Evolutionary conservation across 108 stramenopile species (phyloP).

Genomic region (Epithemia pelagica): DNA sequence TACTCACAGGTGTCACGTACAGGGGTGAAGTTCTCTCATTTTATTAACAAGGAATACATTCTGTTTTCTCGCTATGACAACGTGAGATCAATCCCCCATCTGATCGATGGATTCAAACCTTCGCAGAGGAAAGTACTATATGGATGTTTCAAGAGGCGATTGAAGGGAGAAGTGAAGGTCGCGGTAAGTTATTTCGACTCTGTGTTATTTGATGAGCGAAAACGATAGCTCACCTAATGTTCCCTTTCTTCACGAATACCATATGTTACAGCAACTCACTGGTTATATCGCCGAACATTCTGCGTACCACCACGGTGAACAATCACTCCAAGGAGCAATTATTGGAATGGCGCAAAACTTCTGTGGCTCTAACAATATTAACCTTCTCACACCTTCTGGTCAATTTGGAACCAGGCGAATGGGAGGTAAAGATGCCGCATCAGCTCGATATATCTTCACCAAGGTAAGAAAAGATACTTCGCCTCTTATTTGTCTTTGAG

Average conservation of each 20-base stretch:
- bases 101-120: slow-evolving; percentile 98
- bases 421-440: slow-evolving; percentile 95
- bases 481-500: too few relatives aligned
- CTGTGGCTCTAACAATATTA: slow-evolving; percentile 96
- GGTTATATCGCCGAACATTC: slow-evolving; percentile 94
- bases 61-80: slow-evolving; percentile 96
- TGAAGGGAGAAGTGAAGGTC: slow-evolving; percentile 97
- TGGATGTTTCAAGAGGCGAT: slow-evolving; percentile 97
- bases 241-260: too few relatives aligned
- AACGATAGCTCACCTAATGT: too few relatives aligned
- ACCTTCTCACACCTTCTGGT: slow-evolving; percentile 91
- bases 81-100: slow-evolving; percentile 84
- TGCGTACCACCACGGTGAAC: slow-evolving; percentile 99
- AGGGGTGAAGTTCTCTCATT: slow-evolving; percentile 84
- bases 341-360: slow-evolving; percentile 96
- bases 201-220: too few relatives aligned
- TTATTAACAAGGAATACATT: slow-evolving; percentile 96
- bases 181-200: slow-evolving; percentile 35
- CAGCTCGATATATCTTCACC: slow-evolving; percentile 98
- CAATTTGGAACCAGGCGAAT: slow-evolving; percentile 97
- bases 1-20: slow-evolving; percentile 54
- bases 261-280: slow-evolving; percentile 52
- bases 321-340: slow-evolving; percentile 90
- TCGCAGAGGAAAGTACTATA: slow-evolving; percentile 98
- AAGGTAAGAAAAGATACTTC: too few relatives aligned